Conservation (phyloP, 2,329 filamentous ascomycete species). For the Ambrosiella cleistominuta region DNA sequence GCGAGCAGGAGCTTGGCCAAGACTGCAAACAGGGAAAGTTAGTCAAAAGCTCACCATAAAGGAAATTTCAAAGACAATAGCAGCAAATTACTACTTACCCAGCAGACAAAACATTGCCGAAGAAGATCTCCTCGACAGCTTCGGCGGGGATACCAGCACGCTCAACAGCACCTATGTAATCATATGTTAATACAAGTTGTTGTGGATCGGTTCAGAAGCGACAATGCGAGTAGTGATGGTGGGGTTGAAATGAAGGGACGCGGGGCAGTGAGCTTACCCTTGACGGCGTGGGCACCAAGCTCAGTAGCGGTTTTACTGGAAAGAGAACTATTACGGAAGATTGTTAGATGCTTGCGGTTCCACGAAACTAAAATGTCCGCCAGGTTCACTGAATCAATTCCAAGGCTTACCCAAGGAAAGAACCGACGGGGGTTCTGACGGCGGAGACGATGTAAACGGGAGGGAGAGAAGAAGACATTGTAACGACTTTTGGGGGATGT, state of each 20-base stretch:
- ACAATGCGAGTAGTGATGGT: not conserved
- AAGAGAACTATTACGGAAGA: slow-evolving; percentile 46
- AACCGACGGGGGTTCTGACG: slow-evolving; percentile 78
- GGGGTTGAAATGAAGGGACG: not conserved
- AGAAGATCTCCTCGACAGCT: slow-evolving; percentile 90
- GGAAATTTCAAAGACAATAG: slow-evolving; percentile 1
- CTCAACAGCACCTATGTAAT: slow-evolving; percentile 50
- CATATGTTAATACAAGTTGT: slow-evolving; percentile 1
- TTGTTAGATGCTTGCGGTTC: not conserved
- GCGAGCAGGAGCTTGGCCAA: slow-evolving; percentile 89
- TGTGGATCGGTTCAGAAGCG: not conserved
- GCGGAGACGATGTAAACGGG: slow-evolving; percentile 92
- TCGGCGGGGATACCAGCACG: slow-evolving; percentile 73
- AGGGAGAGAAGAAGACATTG: slow-evolving; percentile 32
- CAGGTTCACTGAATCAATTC: slow-evolving; percentile 4
- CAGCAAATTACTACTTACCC: slow-evolving; percentile 40
- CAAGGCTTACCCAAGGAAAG: slow-evolving; percentile 64
- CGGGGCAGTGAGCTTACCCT: slow-evolving; percentile 38
- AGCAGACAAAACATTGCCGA: slow-evolving; percentile 93
- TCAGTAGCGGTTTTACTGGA: slow-evolving; percentile 73
- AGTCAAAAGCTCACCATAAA: slow-evolving; percentile 7
- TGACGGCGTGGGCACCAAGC: slow-evolving; percentile 82
- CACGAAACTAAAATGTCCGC: not conserved
- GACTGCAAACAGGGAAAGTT: slow-evolving; percentile 29
- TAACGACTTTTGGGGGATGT: not conserved